Evolutionary conservation across 1,284 basidiomycete genomes (phyloP).

Genomic region (Tilletia indica): DNA sequence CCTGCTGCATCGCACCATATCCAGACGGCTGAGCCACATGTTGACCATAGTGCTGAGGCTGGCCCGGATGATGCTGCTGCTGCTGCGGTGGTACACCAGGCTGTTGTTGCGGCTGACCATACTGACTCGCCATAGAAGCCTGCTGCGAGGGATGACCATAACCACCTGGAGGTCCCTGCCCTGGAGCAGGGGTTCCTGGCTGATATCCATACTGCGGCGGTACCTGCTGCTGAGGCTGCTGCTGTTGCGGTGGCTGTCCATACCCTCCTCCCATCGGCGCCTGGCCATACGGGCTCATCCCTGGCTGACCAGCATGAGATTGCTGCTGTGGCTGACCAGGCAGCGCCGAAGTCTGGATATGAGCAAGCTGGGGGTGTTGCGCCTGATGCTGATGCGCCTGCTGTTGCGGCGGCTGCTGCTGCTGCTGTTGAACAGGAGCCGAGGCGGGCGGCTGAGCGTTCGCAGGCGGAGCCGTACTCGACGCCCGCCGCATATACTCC

Average conservation of each 20-base stretch:
- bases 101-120: not conserved
- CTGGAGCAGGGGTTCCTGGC: not conserved
- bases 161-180: not conserved
- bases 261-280: constrained; percentile 16
- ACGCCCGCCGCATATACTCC: constrained; percentile 56
- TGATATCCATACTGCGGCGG: constrained; percentile 18
- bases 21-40: constrained; percentile 29
- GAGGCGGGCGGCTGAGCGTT: not conserved
- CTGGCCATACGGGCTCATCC: constrained; percentile 5
- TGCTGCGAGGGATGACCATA: constrained; percentile 33
- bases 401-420: constrained; percentile 53
- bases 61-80: constrained; percentile 50
- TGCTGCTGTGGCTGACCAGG: not conserved
- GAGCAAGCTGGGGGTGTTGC: too few relatives aligned
- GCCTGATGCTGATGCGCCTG: constrained; percentile 30
- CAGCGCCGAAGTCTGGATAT: too few relatives aligned
- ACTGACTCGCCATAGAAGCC: constrained; percentile 35
- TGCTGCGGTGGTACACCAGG: constrained; percentile 27
- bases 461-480: constrained; percentile 61
- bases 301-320: not conserved
- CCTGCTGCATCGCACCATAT: constrained; percentile 24
- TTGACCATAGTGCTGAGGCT: constrained; percentile 26
- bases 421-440: constrained; percentile 24
- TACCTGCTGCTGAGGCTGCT: constrained; percentile 28
- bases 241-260: constrained; percentile 33